Conservation (phyloP, 73 alveolate species). For the Loxodes magnus region DNA sequence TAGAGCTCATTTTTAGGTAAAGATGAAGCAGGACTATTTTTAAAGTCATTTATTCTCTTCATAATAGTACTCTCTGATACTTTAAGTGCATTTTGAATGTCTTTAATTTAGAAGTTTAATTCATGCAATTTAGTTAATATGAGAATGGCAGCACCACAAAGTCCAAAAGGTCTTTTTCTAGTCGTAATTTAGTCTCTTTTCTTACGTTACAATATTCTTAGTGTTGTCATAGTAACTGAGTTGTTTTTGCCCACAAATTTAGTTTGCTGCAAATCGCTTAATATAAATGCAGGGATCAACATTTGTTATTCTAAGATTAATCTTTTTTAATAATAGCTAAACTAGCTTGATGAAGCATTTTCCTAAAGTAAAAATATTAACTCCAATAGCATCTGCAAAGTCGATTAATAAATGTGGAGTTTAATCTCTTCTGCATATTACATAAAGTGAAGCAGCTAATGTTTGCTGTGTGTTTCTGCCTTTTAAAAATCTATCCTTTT, state of each 20-base stretch:
- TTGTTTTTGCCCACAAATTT: conserved; percentile 66
- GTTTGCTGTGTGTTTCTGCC: conserved; percentile 9
- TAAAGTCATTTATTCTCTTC: conserved; percentile 91
- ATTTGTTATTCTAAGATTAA: conserved; percentile 24
- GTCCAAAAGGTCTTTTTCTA: conserved; percentile 94
- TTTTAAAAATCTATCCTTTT: conserved; percentile 9
- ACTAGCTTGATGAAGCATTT: conserved; percentile 66
- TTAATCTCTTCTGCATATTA: conserved; percentile 74
- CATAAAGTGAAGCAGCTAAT: conserved; percentile 49
- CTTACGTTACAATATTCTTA: conserved; percentile 76
- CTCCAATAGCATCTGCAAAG: conserved; percentile 76
- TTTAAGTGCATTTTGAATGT: conserved; percentile 78
- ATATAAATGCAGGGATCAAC: conserved; percentile 87
- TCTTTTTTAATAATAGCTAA: conserved; percentile 51
- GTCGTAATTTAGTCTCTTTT: conserved; percentile 90
- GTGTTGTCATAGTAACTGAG: conserved; percentile 73
- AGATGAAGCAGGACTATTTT: conserved; percentile 70
- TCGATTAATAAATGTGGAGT: conserved; percentile 86
- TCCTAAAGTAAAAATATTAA: conserved; percentile 71
- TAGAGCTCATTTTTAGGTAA: conserved; percentile 90
- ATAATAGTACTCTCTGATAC: conserved; percentile 90
- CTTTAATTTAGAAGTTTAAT: conserved; percentile 55
- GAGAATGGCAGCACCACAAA: conserved; percentile 95
- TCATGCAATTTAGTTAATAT: conserved; percentile 89
- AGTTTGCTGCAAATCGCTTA: conserved; percentile 66